Percentiles rank a stretch among this genome's conserved stretches.
Conservation (phyloP, 2,329 filamentous ascomycete species). For the Xylaria sp. region DNA sequence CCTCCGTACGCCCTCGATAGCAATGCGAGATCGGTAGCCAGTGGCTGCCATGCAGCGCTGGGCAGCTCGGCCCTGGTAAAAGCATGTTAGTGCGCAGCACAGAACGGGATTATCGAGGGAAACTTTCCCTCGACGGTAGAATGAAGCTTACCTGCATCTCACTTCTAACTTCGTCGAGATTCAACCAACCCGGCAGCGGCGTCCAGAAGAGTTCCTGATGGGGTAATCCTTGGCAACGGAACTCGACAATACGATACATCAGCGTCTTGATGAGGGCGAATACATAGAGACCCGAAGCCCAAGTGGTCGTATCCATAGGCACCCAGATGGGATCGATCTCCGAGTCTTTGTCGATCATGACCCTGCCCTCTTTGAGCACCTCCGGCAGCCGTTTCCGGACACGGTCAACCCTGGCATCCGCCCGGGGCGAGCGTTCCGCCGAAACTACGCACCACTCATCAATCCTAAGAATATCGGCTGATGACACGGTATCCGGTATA, state of each 20-base stretch:
- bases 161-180: conserved; percentile 37
- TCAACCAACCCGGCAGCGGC: conserved; percentile 35
- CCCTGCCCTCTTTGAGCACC: conserved; percentile 28
- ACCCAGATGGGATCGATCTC: conserved; percentile 32
- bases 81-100: conserved; percentile 7
- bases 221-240: conserved; percentile 8
- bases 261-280: conserved; percentile 35
- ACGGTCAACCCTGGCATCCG: conserved; percentile 13
- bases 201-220: conserved; percentile 30
- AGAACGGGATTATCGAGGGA: not conserved
- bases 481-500: conserved; percentile 2
- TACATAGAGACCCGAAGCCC: conserved; percentile 35
- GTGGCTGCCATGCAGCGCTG: conserved; percentile 35
- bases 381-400: conserved; percentile 22
- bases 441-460: conserved; percentile 34
- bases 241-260: conserved; percentile 36
- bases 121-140: not conserved
- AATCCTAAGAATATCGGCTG: conserved; percentile 20
- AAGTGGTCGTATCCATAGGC: conserved; percentile 17
- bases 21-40: conserved; percentile 36
- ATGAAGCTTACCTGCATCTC: conserved; percentile 39
- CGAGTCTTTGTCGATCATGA: conserved; percentile 13
- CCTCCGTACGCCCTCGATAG: conserved; percentile 34
- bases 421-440: conserved; percentile 4
- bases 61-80: conserved; percentile 35